Evolutionary conservation across 306 rosid genomes (phyloP), one percentile per base, ranked within the genome.

Genomic region (Cucumis hystrix): DNA sequence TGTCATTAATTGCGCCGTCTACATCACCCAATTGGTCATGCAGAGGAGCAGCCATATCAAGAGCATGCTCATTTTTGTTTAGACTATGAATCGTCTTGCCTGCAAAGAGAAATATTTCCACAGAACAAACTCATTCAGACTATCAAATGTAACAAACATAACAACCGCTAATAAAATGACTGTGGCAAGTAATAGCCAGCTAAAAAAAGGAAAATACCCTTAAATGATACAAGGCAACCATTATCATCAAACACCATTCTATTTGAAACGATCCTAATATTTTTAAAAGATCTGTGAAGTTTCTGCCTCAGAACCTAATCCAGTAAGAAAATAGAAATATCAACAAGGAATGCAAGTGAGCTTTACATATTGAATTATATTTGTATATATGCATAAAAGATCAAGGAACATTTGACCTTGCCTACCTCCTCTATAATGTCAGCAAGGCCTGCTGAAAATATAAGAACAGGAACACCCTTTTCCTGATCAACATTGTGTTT

Each of bases 361-460:
- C 57, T 28, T 25, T 72, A 51, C 25, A 51, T 51, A 33, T 51
- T 30, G 15, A 52, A 71, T 4, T 23, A 25, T 8, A 23, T 49
- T 6, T 15, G 60, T 47, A 25, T 41, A 64, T 41, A 59, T 14
- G 45, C 70, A 39, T 56, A 23, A 60, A 23, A 81, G 67, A 23
- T 69, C 73, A 79, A 80, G 7, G 66, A 45, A 79, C 79, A 65
- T 60, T 54, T 55, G 70, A 35, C 60, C 83, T 30, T 56, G 77
- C 85, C 74, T 77, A 91, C 98, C 97, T 94, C 97, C 88, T 94
- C 97, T 63, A 94, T 94, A 60, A 90, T 89, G 85, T 92, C 97
- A 39, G 97, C 97, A 77, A 94, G 97, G 60, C 98, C 98, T 7
- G 98, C 97, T 10, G 98, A 94, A 87, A 94, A 94, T 85, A 92